Percentiles rank a stretch among this genome's conserved stretches.
These are phyloP conservation scores for Yarrowia divulgata DNA, from an alignment of 805 yeast genomes.

Conservation along the genomic window DNA sequence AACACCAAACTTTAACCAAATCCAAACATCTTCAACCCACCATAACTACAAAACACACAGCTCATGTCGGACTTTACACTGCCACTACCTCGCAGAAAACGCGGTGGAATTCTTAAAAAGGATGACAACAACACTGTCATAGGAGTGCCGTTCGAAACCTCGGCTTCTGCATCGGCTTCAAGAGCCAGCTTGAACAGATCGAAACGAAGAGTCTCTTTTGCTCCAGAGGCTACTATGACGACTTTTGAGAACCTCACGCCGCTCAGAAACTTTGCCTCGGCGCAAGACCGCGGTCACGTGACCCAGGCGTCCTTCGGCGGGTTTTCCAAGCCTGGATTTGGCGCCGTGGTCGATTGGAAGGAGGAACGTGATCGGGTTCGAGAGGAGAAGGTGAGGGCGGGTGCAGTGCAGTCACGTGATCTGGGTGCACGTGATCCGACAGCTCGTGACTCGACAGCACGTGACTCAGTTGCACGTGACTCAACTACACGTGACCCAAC, in stretches of 20 bases:
- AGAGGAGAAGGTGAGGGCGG: background rate
- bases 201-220: constrained; percentile 16
- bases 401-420: background rate
- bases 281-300: background rate
- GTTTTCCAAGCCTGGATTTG: constrained; percentile 16
- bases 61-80: constrained; percentile 34
- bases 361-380: constrained; percentile 2
- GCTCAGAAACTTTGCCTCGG: background rate
- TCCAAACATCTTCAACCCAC: background rate
- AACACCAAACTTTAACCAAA: background rate
- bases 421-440: too few species aligned
- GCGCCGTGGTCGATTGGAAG: constrained; percentile 18
- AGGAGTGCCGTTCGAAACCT: constrained; percentile 12
- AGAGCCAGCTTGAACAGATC: constrained; percentile 18
- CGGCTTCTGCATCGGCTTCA: background rate
- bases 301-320: constrained; percentile 11
- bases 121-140: constrained; percentile 38
- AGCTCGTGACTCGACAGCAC: background rate
- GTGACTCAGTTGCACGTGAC: too few species aligned
- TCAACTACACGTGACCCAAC: background rate
- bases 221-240: constrained; percentile 38
- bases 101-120: constrained; percentile 36
- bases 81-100: constrained; percentile 6
- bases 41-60: background rate
- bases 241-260: constrained; percentile 30